Evolutionary conservation across 805 yeast species (phyloP), one percentile per base, ranked within the genome.

Genomic region (Metschnikowia noctiluminum): DNA sequence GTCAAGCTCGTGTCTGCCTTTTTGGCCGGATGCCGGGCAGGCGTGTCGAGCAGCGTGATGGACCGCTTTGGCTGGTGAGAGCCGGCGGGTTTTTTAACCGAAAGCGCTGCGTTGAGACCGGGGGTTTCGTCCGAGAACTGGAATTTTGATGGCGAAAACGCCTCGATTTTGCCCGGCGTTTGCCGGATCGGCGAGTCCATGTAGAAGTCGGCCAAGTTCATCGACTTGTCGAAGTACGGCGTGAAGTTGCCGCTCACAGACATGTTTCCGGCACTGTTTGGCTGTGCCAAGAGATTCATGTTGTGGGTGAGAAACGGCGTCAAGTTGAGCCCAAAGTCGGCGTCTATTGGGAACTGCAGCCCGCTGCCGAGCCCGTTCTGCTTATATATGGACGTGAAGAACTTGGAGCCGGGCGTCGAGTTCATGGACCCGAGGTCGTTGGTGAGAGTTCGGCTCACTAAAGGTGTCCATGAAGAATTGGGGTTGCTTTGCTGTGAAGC

Each of bases 301-400:
- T 57, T 62, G 47, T 71, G 75, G 40, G 70, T 68, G 42, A 71
- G 59, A 43, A 71, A 73, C 4, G 77, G 77, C 11, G 77, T 73
- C 44, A 73, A 61, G 52, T 69, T 70, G 42, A 73, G 59, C 13
- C 74, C 71, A 12, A 59, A 56, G 28, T 61, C 64, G 11, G 43
- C 38, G 32, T 43, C 52, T 16, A 38, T 31, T 6, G 27, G n/a
- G 16, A 48, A 54, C 12, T 35, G 38, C 15, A 12, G 9, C 12
- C 15, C 32, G 35, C 48, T 51, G 4, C 44, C 50, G 32, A 36
- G 32, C 35, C 43, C 51, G 47, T 30, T 45, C 34, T 38, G 56
- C 38, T 42, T 55, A 52, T 34, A 52, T 32, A 53, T n/a, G 38
- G 52, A 41, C 30, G 52, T 21, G 51, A 51, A 60, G 44, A 61